Evolutionary conservation across 306 rosid genomes (phyloP).

Genomic region (Prunus fruticosa): DNA sequence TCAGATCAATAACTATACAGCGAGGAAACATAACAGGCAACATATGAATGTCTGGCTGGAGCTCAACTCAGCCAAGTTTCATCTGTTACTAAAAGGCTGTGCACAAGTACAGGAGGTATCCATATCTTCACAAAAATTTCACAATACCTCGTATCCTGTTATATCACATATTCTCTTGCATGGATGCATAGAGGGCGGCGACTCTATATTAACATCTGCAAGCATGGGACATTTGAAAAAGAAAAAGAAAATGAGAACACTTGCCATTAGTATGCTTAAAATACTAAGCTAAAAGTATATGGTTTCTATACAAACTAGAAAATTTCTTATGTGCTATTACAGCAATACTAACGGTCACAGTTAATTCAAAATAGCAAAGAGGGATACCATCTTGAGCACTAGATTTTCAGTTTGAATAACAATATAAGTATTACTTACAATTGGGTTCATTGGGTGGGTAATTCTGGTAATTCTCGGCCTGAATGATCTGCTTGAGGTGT

Average conservation of each 20-base stretch:
- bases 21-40: neutral
- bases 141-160: slow-evolving; percentile 80
- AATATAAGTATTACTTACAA: slow-evolving; percentile 39
- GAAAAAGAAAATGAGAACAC: neutral
- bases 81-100: no score
- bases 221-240: slow-evolving; percentile 4
- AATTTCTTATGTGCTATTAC: neutral
- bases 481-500: slow-evolving; percentile 95
- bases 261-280: neutral
- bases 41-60: neutral
- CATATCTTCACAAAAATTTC: neutral
- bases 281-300: neutral
- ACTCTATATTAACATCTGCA: slow-evolving; percentile 82
- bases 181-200: slow-evolving; percentile 92
- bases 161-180: slow-evolving; percentile 86
- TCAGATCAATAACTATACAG: neutral
- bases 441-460: slow-evolving; percentile 75
- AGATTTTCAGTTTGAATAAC: neutral
- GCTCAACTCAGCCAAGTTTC: no score
- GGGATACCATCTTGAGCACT: neutral
- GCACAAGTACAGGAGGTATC: neutral
- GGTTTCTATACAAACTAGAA: neutral
- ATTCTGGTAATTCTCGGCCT: slow-evolving; percentile 76
- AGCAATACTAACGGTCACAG: neutral
- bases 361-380: neutral